Conservation (phyloP, 1,284 basidiomycete species). For the Leccinum holopus region DNA sequence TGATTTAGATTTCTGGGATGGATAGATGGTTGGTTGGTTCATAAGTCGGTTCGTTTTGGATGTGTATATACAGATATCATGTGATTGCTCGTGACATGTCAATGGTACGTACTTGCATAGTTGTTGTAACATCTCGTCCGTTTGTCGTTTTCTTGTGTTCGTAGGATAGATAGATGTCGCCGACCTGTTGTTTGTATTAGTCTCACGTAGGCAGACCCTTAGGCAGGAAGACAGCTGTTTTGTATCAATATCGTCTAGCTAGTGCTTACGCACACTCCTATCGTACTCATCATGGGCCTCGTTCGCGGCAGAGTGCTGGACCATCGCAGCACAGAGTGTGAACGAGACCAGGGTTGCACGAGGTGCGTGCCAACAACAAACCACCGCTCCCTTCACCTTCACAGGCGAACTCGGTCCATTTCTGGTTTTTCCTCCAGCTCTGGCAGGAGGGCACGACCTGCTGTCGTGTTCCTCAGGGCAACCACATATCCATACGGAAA, state of each 20-base stretch:
- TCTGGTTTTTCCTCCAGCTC: background rate
- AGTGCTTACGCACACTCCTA: slow-evolving; percentile 26
- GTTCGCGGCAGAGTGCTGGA: background rate
- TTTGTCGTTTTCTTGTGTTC: too few species aligned
- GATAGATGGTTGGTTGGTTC: background rate
- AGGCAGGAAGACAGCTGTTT: too few species aligned
- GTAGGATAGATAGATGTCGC: too few species aligned
- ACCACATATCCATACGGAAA: slow-evolving; percentile 17
- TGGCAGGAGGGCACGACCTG: background rate
- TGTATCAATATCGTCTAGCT: background rate
- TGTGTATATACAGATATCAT: background rate
- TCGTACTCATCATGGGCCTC: background rate
- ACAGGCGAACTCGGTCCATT: background rate
- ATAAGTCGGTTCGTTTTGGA: background rate
- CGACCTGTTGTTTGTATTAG: too few species aligned
- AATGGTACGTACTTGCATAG: too few species aligned
- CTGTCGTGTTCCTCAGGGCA: background rate
- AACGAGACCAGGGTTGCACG: too few species aligned
- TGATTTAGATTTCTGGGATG: background rate
- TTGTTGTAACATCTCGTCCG: too few species aligned
- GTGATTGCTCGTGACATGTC: background rate
- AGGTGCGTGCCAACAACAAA: too few species aligned
- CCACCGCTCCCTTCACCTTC: too few species aligned
- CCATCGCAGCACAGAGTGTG: too few species aligned
- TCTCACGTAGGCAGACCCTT: too few species aligned